Base-by-base conservation (phyloP, 2,329 filamentous ascomycete genomes). In the Aspergillus sp. region DNA sequence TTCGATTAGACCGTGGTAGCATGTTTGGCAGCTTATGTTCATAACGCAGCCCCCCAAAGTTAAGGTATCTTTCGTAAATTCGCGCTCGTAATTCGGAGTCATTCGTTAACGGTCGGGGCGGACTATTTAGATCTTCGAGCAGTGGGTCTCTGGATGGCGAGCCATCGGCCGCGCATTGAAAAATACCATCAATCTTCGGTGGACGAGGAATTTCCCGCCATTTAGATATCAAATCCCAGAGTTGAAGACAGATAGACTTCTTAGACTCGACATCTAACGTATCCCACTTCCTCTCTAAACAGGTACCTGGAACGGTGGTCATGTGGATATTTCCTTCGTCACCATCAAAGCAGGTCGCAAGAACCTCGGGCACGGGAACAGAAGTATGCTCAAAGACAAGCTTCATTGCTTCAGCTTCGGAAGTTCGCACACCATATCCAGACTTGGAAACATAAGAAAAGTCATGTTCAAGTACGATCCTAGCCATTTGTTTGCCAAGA, bases 81-180 rank as follows among this genome's bases (percentile, higher is more conserved):
- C 59, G 55, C 34, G 43, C 43, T 38, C 53, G 53, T 8, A 61
- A 2, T 2, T 60, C 53, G 4, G 45, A 47, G 38, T 60, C 55
- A 41, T 27, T 59, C 4, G 7, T 45, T 12, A 62, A 19, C 26
- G 54, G 55, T 44, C 50, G 52, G 29, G 39, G 35, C 33, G 55
- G 56, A 26, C 43, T n/a, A 52, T 57, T 36, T 10, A 59, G 38
- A 52, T 61, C 58, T 35, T 56, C 47, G 9, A 60, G 46, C n/a
- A n/a, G 58, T 29, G 19, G 50, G 45, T 32, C 57, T 53, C 4
- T 29, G 40, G 58, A 53, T 40, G 35, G 48, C 32, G 57, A 57
- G 46, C 57, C 54, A 47, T 60, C 52, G 5, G 56, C 57, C n/a
- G 48, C 40, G 44, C 57, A 59, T 45, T 59, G 54, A 27, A 57